A percentile compares a stretch with the other conserved stretches of the same genome.
Evolutionary conservation across 495 filamentous ascomycete species (phyloP).

Genomic region (Patellaria atrata): DNA sequence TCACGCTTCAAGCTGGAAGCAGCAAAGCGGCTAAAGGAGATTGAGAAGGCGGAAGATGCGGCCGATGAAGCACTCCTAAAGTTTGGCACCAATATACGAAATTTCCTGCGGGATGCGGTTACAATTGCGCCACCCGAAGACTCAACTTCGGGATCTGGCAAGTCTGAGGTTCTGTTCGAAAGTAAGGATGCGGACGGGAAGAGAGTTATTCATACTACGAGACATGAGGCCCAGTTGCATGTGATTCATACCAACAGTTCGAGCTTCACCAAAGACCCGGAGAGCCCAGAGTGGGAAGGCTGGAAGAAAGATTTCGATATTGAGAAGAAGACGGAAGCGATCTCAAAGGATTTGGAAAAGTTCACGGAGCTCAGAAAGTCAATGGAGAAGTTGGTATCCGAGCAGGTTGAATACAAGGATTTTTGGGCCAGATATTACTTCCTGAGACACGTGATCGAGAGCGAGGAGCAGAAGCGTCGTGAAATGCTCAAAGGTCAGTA

Average conservation of each 20-base stretch:
- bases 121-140: slow-evolving; percentile 59
- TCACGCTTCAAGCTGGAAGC: slow-evolving; percentile 74
- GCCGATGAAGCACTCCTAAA: slow-evolving; percentile 90
- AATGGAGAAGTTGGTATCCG: slow-evolving; percentile 94
- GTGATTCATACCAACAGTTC: slow-evolving; percentile 78
- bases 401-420: slow-evolving; percentile 67
- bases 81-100: slow-evolving; percentile 80
- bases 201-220: slow-evolving; percentile 79
- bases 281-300: slow-evolving; percentile 52
- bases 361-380: slow-evolving; percentile 77
- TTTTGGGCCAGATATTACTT: slow-evolving; percentile 98
- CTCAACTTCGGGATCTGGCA: slow-evolving; percentile 5
- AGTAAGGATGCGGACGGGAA: slow-evolving; percentile 82
- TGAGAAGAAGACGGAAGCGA: slow-evolving; percentile 72
- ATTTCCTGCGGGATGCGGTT: slow-evolving; percentile 85
- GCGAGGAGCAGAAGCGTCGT: slow-evolving; percentile 78
- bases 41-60: slow-evolving; percentile 91
- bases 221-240: slow-evolving; percentile 91
- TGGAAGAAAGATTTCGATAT: slow-evolving; percentile 69
- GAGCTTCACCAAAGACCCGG: slow-evolving; percentile 73
- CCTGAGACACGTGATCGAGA: slow-evolving; percentile 82
- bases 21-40: slow-evolving; percentile 70
- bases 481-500: slow-evolving; percentile 83
- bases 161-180: slow-evolving; percentile 58
- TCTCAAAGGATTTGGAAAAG: slow-evolving; percentile 68